A percentile compares a stretch with the other conserved stretches of the same genome.
Conservation (phyloP, 257 asterid genomes). For the Osmanthus fragrans region DNA sequence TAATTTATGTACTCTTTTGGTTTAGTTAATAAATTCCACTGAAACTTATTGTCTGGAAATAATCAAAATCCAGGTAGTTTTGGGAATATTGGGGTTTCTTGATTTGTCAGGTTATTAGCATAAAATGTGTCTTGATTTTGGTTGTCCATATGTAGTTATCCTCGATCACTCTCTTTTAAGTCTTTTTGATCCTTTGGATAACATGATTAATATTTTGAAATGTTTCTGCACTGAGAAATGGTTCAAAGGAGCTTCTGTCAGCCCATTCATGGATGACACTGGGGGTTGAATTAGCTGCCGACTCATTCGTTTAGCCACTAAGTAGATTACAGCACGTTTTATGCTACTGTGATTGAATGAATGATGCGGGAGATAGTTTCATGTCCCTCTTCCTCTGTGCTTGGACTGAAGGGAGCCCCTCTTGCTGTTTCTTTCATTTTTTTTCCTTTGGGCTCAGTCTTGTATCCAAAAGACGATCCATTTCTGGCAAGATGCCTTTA, state of each 20-base stretch:
- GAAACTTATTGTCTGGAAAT: too few species aligned
- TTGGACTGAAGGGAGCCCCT: conserved; percentile 99
- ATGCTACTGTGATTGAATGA: conserved; percentile 87
- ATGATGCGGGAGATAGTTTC: conserved; percentile 99
- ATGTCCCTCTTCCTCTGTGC: conserved; percentile 71
- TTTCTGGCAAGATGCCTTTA: neutral
- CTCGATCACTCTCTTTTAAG: neutral
- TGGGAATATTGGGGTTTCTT: too few species aligned
- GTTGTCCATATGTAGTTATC: neutral
- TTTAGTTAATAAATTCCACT: too few species aligned
- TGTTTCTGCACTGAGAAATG: conserved; percentile 34
- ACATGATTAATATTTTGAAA: neutral
- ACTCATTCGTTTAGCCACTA: conserved; percentile 82
- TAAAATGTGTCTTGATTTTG: too few species aligned
- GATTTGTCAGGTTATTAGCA: too few species aligned
- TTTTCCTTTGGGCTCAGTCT: neutral
- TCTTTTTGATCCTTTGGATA: neutral
- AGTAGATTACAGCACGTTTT: conserved; percentile 45
- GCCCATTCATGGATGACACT: conserved; percentile 86
- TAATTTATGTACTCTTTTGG: too few species aligned
- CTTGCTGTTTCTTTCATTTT: conserved; percentile 42
- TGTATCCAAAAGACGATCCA: neutral
- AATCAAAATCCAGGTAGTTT: too few species aligned
- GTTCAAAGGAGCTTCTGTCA: conserved; percentile 84
- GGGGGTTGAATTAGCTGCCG: conserved; percentile 88